These are phyloP conservation scores for Myriangium duriaei DNA, from an alignment of 2,329 filamentous ascomycete genomes.

Conservation along the genomic window DNA sequence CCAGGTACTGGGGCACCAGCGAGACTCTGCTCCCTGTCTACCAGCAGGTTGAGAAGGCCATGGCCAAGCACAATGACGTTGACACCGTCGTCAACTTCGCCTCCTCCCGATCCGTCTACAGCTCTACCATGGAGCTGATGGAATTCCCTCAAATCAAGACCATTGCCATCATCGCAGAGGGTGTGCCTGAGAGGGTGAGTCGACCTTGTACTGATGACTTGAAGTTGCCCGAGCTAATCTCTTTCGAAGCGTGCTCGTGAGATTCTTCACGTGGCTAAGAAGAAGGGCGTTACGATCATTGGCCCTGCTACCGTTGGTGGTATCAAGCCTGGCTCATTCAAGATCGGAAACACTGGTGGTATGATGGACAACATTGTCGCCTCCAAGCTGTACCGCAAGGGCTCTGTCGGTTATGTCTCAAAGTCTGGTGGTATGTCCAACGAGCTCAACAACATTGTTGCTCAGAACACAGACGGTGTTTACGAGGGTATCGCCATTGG, in stretches of 20 bases:
- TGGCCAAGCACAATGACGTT: slow-evolving; percentile 92
- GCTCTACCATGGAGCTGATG: slow-evolving; percentile 98
- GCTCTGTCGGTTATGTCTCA: slow-evolving; percentile 97
- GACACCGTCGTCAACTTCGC: slow-evolving; percentile 99
- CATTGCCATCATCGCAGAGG: slow-evolving; percentile 98
- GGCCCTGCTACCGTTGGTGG: slow-evolving; percentile 96
- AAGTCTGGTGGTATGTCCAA: slow-evolving; percentile 99
- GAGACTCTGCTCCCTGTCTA: slow-evolving; percentile 98
- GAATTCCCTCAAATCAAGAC: slow-evolving; percentile 92
- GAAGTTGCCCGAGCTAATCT: slow-evolving; percentile 6
- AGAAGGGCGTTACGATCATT: slow-evolving; percentile 99
- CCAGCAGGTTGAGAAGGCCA: slow-evolving; percentile 83
- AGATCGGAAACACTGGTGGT: slow-evolving; percentile 99
- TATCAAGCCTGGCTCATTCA: slow-evolving; percentile 98
- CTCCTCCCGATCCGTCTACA: slow-evolving; percentile 96
- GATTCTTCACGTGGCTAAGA: slow-evolving; percentile 89
- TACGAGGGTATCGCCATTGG: slow-evolving; percentile 99
- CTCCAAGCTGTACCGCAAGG: slow-evolving; percentile 99
- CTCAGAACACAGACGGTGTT: slow-evolving; percentile 92
- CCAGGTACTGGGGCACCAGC: slow-evolving; percentile 91
- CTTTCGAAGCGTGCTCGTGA: slow-evolving; percentile 82
- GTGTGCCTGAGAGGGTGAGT: slow-evolving; percentile 92
- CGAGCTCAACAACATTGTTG: slow-evolving; percentile 99
- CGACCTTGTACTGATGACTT: neutral
- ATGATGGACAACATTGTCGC: slow-evolving; percentile 99